Evolutionary conservation across 106 monocot genomes (phyloP), one percentile per base, ranked within the genome.

Genomic region (Gastrodia elata): DNA sequence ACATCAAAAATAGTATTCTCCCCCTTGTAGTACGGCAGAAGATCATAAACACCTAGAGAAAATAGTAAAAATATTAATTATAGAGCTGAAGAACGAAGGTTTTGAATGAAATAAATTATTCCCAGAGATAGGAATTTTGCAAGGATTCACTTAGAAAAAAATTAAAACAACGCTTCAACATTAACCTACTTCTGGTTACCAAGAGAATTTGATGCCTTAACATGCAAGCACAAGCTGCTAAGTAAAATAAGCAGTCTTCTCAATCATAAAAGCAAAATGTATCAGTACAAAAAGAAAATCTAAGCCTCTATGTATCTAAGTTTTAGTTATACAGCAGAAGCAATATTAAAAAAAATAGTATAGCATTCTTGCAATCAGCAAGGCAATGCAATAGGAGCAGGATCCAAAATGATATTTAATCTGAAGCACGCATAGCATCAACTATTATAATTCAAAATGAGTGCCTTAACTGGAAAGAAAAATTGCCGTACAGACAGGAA

Each of bases 1-100:
- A 97, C 88, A 87, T 97, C 93, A 80, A 97, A 97, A 68, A 88
- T 75, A 70, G 92, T 97, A 71, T 97, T 93, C 77, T 97, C 97
- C 41, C 97, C 93, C 65, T 88, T 98, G 83, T 98, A 98, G 65
- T 86, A 98, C 74, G 97, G 91, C 52, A 98, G 44, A 72, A 98
- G 85, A 69, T 93, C 86, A 80, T 91, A 98, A 64, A 70, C 48
- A 26, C 96, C 96, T 96, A 77, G 0, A 81, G 73, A 24, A 72
- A 16, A 36, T 8, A 84, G 7, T 36, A 67, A 67, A 18, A 67
- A 22, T 1, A 38, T 67, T 67, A 67, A 37, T 1, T 67, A 33
- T 65, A 67, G 36, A 38, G 32, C 22, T 18, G 2, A 61, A 61
- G 37, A 67, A 67, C 22, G n/a, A 15, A 67, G 5, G 16, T 20